Evolutionary conservation across 2,329 filamentous ascomycete species (phyloP), one percentile per base, ranked within the genome.

Genomic region (Aspergillus sp.): DNA sequence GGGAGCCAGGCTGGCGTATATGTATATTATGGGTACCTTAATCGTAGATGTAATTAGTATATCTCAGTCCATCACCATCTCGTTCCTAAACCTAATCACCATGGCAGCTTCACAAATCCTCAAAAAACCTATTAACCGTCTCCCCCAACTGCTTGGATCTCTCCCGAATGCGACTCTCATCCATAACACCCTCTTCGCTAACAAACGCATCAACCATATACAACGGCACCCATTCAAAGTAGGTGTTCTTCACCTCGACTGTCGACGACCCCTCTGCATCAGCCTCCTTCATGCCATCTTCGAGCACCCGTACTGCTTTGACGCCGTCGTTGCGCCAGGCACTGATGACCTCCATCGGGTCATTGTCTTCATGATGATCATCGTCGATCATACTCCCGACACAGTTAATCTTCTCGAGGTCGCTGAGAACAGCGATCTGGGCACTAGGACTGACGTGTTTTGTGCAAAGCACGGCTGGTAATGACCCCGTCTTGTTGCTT

Each of bases 401-500:
- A 0, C 78, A 75, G 0, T 83, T 82, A 25, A 90, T 80, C 72
- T 90, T 90, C 52, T 88, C 87, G 5, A 80, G 76, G 57, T 88
- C 85, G 48, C 83, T 83, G 3, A 90, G 64, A 0, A 86, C 83
- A 2, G 88, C 71, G 0, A 88, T 76, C 59, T 80, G 82, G 10
- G 75, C 79, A 0, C 61, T 61, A 0, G 81, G 78, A 3, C 80
- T 78, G 3, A 83, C 71, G 53, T 83, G 71, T 56, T 80, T 84
- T 7, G 84, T 82, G 53, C 83, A 80, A 1, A 89, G 75, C 0
- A 85, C 80, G 1, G 84, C 81, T 1, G 86, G 82, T 6, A 90
- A 72, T 1, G 86, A 88, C 0, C 88, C 88, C 0, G 82, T 86
- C 72, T 90, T 90, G 73, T 90, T 90, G 71, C 82, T 86, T 17